Evolutionary conservation across 129 eudicot genomes (phyloP), one percentile per base, ranked within the genome.

Genomic region (Sambucus nigra): DNA sequence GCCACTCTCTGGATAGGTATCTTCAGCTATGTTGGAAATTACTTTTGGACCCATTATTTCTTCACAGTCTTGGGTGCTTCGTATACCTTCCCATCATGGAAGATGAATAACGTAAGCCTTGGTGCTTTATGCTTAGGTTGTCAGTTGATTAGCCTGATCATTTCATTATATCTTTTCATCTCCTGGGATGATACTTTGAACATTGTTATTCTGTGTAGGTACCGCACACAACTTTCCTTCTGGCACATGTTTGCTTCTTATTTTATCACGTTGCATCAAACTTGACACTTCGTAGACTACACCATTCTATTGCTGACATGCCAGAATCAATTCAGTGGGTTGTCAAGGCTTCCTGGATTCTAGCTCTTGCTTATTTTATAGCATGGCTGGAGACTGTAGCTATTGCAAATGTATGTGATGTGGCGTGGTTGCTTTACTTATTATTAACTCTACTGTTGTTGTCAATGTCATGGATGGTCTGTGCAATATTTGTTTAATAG

Each of bases 31-130:
- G 98, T 89, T 49, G 98, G 95, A 5, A 89, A 85, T 71, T 85
- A 89, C 76, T 85, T 89, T 74, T 89, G 98, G 95, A 89, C 98
- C 38, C 98, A 89, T 69, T 89, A 89, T 63, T 89, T 89, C 57
- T 89, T 89, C 86, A 89, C 81, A 33, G 95, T 89, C 13, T 73
- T 89, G 47, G 97, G 97, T 25, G 97, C 97, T 50, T 81, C 98
- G 2, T 89, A 89, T 73, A 85, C 98, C 33, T 89, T 89, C 53
- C 98, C 98, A 10, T 89, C 98, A 25, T 85, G 98, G 98, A 89
- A 70, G 73, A 89, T 89, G 95, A 89, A 89, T 60, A 71, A 85
- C 47, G 95, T 89, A 74, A 74, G 86, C 63, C 49, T 26, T 42
- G 32, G 14, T 18, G n/a, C 3, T 10, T 33, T 4, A 16, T 20